phyloP scores from a whole-genome alignment of 257 asterid species.

The Cynanchum wilfordii region DNA sequence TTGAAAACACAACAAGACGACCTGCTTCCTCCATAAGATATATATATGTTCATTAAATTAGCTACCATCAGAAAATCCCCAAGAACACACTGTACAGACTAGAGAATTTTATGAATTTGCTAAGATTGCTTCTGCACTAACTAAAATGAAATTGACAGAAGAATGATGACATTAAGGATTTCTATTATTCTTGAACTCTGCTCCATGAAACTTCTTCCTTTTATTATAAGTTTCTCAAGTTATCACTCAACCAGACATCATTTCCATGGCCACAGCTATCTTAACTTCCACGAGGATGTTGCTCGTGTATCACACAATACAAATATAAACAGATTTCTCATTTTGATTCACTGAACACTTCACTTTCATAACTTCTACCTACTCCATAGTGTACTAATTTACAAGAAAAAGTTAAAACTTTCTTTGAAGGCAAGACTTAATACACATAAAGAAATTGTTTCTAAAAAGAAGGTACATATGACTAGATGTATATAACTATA shows the following conservation, averaged over 20 bases:
- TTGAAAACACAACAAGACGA: not conserved
- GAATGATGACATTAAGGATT: no score
- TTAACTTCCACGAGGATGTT: not conserved
- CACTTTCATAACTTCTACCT: not conserved
- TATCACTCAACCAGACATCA: not conserved
- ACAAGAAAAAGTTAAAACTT: not conserved
- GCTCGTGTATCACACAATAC: not conserved
- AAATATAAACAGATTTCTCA: not conserved
- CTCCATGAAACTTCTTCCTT: no score
- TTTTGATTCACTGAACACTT: not conserved
- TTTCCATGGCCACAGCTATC: not conserved
- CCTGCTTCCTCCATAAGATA: not conserved
- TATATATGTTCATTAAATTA: not conserved
- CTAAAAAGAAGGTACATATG: no score
- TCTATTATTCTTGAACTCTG: no score
- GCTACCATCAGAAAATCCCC: not conserved
- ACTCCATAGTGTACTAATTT: not conserved
- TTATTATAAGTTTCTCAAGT: not conserved
- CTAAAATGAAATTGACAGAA: no score
- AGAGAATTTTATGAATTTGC: not conserved
- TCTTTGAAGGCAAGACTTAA: not conserved
- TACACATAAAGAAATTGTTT: not conserved
- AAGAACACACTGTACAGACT: not conserved
- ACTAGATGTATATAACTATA: no score
- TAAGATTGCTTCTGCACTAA: no score